phyloP scores from a whole-genome alignment of 768 basidiomycete genomes.

The Termitomyces sp. region DNA sequence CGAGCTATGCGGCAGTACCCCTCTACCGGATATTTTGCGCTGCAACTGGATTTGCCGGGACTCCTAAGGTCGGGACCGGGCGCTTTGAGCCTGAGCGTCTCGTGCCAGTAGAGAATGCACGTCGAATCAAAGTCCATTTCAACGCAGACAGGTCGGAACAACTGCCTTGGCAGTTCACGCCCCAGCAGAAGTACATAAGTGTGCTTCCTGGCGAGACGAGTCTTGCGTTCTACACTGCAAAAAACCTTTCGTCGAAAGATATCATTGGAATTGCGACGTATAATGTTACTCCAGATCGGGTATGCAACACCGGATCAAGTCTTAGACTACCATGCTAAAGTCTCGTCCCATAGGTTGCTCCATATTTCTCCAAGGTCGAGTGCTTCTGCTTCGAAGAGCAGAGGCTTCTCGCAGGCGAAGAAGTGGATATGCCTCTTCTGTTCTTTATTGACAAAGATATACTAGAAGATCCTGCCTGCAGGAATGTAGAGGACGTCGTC shows the following conservation, averaged over 20 bases:
- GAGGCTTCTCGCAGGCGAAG: conserved; percentile 88
- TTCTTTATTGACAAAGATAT: conserved; percentile 99
- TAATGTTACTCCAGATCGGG: conserved; percentile 97
- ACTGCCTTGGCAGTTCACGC: conserved; percentile 90
- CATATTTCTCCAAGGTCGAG: conserved; percentile 98
- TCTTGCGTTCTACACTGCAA: conserved; percentile 93
- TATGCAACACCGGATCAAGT: conserved; percentile 28
- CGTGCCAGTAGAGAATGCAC: conserved; percentile 61
- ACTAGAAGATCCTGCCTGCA: conserved; percentile 85
- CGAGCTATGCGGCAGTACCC: conserved; percentile 96
- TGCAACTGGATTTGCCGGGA: conserved; percentile 95
- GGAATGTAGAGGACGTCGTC: conserved; percentile 85
- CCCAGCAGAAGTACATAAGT: conserved; percentile 84
- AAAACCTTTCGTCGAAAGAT: conserved; percentile 78
- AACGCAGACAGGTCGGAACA: conserved; percentile 89
- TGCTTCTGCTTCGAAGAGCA: conserved; percentile 99
- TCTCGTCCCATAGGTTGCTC: conserved; percentile 66
- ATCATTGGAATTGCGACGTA: conserved; percentile 99
- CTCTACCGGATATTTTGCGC: conserved; percentile 98
- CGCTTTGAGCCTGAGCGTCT: conserved; percentile 83
- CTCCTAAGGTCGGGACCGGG: conserved; percentile 84
- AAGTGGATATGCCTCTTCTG: conserved; percentile 95
- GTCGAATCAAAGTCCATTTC: conserved; percentile 90
- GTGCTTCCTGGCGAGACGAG: conserved; percentile 96
- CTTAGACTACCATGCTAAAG: neutral